Evolutionary conservation across 176 grass and related monocot genomes (phyloP), one percentile per base, ranked within the genome.

Genomic region (Phragmites australis): DNA sequence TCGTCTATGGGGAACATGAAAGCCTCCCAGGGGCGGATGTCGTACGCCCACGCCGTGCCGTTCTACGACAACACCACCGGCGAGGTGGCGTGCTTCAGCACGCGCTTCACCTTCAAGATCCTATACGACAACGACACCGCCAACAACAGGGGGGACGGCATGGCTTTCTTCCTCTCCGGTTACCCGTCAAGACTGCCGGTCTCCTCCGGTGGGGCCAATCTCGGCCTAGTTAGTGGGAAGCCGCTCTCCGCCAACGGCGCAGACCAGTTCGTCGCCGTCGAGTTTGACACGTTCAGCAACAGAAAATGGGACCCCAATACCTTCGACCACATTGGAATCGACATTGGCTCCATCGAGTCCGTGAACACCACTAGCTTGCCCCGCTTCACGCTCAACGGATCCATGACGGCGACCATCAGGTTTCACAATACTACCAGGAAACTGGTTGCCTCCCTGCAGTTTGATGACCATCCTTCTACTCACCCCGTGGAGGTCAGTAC

Each of bases 101-200:
- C 73, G 0, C 61, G 25, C 23, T 77, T 77, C 56, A 77, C 74
- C 74, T 77, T 77, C 74, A 9, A 3, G 25, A 77, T 34, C 57
- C 14, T 13, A 22, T 14, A 41, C 12, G 21, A 25, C 4, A 13
- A 13, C 2, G 0, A 3, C 6, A 11, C 6, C 6, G 66, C 43
- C 44, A n/a, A n/a, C n/a, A n/a, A n/a, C n/a, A n/a, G n/a, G 1
- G 74, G 57, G 44, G 75, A 65, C 2, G 75, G 75, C 44, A 65
- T 78, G 19, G 2, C 75, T 18, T 78, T 65, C 44, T 78, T 78
- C 59, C 44, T 78, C 27, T 48, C 75, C 16, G 12, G 18, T 13
- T 77, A 77, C 56, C 74, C 56, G 9, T 77, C 56, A 41, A 26
- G 9, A 2, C 8, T 77, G 6, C 25, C 42, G 5, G 1, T 1